Percentiles rank a stretch among this genome's conserved stretches.
Evolutionary conservation across 2,329 filamentous ascomycete species (phyloP).

Genomic region (Raffaelea arxii): DNA sequence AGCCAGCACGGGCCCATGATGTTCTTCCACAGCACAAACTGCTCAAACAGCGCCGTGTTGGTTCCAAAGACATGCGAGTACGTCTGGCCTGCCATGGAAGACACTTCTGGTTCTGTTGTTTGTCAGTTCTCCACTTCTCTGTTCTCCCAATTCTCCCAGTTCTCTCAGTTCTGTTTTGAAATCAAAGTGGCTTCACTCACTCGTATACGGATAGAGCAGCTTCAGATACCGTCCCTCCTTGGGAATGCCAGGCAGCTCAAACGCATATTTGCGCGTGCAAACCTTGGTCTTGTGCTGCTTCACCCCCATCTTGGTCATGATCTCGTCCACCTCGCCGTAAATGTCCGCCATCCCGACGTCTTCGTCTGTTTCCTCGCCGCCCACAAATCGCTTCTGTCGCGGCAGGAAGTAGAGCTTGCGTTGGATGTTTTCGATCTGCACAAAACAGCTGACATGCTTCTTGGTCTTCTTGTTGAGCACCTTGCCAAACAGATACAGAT

Average conservation of each 20-base stretch:
- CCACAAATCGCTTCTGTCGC: constrained; percentile 47
- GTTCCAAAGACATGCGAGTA: constrained; percentile 92
- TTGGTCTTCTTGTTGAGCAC: constrained; percentile 80
- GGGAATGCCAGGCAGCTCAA: constrained; percentile 79
- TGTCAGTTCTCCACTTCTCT: neutral
- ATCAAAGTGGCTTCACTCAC: too few relatives aligned
- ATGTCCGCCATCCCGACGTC: constrained; percentile 82
- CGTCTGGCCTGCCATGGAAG: constrained; percentile 71
- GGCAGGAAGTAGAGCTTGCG: constrained; percentile 91
- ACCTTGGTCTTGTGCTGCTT: constrained; percentile 89
- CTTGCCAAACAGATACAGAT: constrained; percentile 89
- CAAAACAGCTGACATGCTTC: constrained; percentile 79
- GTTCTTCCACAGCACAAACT: constrained; percentile 97
- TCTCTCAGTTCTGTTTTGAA: too few relatives aligned
- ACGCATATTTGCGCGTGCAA: constrained; percentile 86
- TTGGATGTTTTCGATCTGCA: constrained; percentile 91
- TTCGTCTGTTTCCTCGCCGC: constrained; percentile 61
- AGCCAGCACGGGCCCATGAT: constrained; percentile 99
- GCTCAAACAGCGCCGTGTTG: constrained; percentile 90
- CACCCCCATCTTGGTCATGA: constrained; percentile 83
- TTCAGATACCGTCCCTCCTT: constrained; percentile 89
- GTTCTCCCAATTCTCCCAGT: neutral
- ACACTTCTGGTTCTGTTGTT: constrained; percentile 51
- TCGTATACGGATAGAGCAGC: constrained; percentile 89
- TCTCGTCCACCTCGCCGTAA: constrained; percentile 76